Conservation (phyloP, 139 green algal genomes). For the Trebouxia sp. region DNA sequence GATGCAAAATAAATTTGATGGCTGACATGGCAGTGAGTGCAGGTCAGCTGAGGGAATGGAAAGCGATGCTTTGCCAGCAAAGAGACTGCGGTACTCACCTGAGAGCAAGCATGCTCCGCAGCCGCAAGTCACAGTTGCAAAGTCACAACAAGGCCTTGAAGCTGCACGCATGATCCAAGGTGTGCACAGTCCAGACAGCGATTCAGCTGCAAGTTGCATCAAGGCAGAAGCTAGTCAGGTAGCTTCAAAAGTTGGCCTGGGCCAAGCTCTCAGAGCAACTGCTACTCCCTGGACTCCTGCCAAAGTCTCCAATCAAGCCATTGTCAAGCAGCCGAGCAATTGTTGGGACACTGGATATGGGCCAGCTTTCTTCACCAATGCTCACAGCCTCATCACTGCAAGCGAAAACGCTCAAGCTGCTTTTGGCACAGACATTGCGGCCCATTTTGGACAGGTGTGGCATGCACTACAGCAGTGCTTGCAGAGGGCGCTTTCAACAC, state of each 20-base stretch:
- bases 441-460: too few relatives aligned
- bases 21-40: too few relatives aligned
- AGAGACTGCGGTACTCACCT: conserved; percentile 16
- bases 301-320: not conserved
- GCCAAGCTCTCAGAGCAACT: not conserved
- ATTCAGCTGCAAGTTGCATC: not conserved
- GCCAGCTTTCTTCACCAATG: not conserved
- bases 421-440: not conserved
- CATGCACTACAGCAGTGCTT: too few relatives aligned
- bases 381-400: too few relatives aligned
- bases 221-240: not conserved
- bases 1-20: too few relatives aligned
- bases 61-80: not conserved
- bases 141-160: too few relatives aligned
- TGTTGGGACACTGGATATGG: not conserved
- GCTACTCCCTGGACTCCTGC: conserved; percentile 1
- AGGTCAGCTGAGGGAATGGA: too few relatives aligned
- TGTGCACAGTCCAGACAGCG: too few relatives aligned
- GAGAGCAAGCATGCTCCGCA: conserved; percentile 19
- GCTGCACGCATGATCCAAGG: too few relatives aligned
- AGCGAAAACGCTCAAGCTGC: too few relatives aligned
- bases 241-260: not conserved
- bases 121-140: not conserved
- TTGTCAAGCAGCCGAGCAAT: not conserved
- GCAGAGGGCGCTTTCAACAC: too few relatives aligned